Base-by-base conservation (phyloP, 176 grass and related monocot genomes). In the Avena atlantica region DNA sequence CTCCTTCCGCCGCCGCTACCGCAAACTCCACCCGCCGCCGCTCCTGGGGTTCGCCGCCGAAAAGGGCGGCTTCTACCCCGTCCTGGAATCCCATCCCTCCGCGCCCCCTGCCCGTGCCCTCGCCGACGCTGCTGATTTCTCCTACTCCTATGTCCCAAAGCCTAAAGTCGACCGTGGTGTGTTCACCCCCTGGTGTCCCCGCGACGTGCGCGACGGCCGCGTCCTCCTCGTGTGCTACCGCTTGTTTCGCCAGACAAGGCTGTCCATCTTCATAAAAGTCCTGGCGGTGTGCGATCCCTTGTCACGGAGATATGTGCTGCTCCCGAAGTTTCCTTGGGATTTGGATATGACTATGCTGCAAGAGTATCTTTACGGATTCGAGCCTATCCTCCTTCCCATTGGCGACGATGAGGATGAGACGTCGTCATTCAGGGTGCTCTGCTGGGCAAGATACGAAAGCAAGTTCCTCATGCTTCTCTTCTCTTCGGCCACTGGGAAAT, bases 401-500 rank as follows among this genome's bases (percentile, higher is more conserved):
- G 62, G 23, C 11, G 65, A 67, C 5, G 60, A 16, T 0, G 51
- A 82, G 3, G 79, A 75, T n/a, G 61, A 69, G 24, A 50, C 51
- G 13, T 71, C 64, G 11, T 88, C 29, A 29, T 29, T 88, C 81
- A 70, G 16, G 51, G 85, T 80, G 52, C 71, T 86, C 65, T 72
- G 65, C 52, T 61, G 57, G 66, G 85, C 52, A 24, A 44, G 62
- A 7, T 80, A 19, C 9, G 9, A 1, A 42, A 61, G n/a, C 20
- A 81, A 63, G 56, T 13, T 74, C 8, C 1, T 63, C 17, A 9
- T 29, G 17, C 52, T 80, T 5, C 42, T 50, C 16, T 81, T 80
- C 66, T 81, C 77, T 37, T 87, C 77, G 0, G 25, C 5, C 15
- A 40, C 23, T 24, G 25, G 78, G 34, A 19, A 62, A 31, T 74